Evolutionary conservation across 345 rosid species (phyloP).

Genomic region (Zanthoxylum bungeanum): DNA sequence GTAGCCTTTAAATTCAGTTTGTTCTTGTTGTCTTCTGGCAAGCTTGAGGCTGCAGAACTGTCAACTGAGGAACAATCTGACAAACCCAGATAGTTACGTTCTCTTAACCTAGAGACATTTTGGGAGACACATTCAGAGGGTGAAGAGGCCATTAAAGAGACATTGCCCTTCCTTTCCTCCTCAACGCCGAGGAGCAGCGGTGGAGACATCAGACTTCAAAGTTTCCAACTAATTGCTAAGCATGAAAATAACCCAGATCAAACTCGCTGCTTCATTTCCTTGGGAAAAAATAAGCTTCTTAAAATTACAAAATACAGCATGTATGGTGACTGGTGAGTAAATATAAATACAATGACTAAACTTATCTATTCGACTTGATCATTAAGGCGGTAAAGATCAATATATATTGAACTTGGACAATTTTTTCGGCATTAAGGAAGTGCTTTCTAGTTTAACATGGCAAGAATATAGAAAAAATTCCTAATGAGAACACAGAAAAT

Average conservation of each 20-base stretch:
- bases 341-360: not conserved
- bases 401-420: not conserved
- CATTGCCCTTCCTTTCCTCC: conserved; percentile 50
- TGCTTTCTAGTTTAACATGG: not conserved
- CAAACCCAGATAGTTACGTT: conserved; percentile 56
- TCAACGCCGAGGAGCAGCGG: conserved; percentile 41
- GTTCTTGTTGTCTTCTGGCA: conserved; percentile 26
- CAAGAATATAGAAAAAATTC: not conserved
- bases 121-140: conserved; percentile 42
- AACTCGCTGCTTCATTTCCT: not conserved
- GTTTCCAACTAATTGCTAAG: conserved; percentile 19
- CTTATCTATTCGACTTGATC: not conserved
- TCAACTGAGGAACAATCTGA: conserved; percentile 48
- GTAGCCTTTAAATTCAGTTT: conserved; percentile 59
- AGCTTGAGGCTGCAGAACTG: conserved; percentile 31
- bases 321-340: too few species aligned
- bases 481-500: not conserved
- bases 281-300: too few species aligned
- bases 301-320: not conserved
- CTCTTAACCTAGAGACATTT: conserved; percentile 38
- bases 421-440: too few species aligned
- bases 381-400: not conserved
- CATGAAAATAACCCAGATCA: conserved; percentile 4
- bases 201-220: conserved; percentile 52
- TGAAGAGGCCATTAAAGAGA: conserved; percentile 38